Percentiles rank a stretch among this genome's conserved stretches.
Conservation (phyloP, 2,329 filamentous ascomycete genomes). For the Celoporthe dispersa region DNA sequence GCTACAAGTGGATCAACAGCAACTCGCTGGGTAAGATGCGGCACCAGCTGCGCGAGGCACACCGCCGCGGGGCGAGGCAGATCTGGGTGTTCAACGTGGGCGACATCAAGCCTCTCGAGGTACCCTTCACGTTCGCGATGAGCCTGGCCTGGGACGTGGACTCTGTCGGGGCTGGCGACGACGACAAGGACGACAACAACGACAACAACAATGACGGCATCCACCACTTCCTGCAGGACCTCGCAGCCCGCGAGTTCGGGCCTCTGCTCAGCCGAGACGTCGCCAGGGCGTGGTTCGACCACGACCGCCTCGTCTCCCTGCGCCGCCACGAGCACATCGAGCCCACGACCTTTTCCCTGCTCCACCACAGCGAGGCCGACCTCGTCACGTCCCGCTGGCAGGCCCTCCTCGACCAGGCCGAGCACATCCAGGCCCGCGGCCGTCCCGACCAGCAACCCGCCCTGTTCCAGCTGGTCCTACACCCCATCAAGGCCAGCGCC, state of each 20-base stretch:
- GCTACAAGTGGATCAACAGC: conserved; percentile 67
- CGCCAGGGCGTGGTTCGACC: conserved; percentile 55
- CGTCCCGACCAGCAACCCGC: conserved; percentile 50
- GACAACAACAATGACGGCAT: conserved; percentile 37
- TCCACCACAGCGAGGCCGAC: conserved; percentile 66
- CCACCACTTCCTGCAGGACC: conserved; percentile 48
- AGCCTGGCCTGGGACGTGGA: conserved; percentile 61
- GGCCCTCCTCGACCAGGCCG: conserved; percentile 48
- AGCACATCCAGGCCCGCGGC: conserved; percentile 50
- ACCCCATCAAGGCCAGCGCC: conserved; percentile 62
- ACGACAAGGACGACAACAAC: conserved; percentile 39
- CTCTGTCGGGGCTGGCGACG: conserved; percentile 49
- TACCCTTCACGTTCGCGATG: conserved; percentile 61
- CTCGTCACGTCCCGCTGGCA: conserved; percentile 57
- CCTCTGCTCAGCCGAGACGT: conserved; percentile 47
- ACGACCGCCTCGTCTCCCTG: conserved; percentile 52
- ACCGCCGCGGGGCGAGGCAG: conserved; percentile 58
- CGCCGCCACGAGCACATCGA: conserved; percentile 66
- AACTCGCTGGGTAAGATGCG: conserved; percentile 48
- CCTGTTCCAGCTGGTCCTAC: conserved; percentile 65
- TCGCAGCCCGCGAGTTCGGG: conserved; percentile 35
- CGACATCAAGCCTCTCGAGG: conserved; percentile 64
- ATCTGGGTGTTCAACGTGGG: conserved; percentile 71
- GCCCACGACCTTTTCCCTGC: conserved; percentile 57
- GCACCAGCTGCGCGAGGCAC: conserved; percentile 52